Percentiles rank a stretch among this genome's conserved stretches.
Conservation (phyloP, 1,139 yeast genomes). For the Geotrichum fermentans region DNA sequence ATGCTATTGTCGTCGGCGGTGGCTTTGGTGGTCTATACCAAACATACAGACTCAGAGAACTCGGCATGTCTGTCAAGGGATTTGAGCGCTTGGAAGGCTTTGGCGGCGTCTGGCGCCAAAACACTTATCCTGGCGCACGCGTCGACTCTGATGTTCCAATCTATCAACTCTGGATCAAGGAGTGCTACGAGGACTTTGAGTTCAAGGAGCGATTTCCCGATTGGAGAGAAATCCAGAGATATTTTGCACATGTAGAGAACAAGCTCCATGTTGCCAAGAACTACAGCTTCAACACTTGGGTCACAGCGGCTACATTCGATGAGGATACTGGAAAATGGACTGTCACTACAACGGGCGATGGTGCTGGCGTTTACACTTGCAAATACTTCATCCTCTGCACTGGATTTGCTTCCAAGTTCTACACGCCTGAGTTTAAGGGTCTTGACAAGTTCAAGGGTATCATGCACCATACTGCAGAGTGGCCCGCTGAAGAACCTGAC, state of each 20-base stretch:
- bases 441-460: constrained; percentile 45
- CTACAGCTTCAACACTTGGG: constrained; percentile 19
- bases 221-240: constrained; percentile 47
- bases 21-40: constrained; percentile 48
- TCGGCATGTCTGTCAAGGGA: constrained; percentile 38
- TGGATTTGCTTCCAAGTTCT: constrained; percentile 26
- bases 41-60: constrained; percentile 36
- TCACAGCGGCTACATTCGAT: constrained; percentile 37
- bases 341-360: constrained; percentile 37
- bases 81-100: constrained; percentile 45
- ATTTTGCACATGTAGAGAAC: constrained; percentile 41
- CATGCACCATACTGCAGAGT: constrained; percentile 48
- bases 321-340: constrained; percentile 41
- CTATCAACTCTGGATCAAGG: constrained; percentile 45
- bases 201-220: constrained; percentile 43
- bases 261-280: constrained; percentile 39
- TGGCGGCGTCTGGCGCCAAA: constrained; percentile 54
- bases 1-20: constrained; percentile 46
- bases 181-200: constrained; percentile 45
- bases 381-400: constrained; percentile 38
- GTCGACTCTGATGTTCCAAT: constrained; percentile 53
- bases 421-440: constrained; percentile 27
- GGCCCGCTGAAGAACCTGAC: constrained; percentile 39
- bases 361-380: constrained; percentile 38
- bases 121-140: constrained; percentile 47